Evolutionary conservation across 805 yeast species (phyloP), one percentile per base, ranked within the genome.

Genomic region (Teunomyces gatunensis): DNA sequence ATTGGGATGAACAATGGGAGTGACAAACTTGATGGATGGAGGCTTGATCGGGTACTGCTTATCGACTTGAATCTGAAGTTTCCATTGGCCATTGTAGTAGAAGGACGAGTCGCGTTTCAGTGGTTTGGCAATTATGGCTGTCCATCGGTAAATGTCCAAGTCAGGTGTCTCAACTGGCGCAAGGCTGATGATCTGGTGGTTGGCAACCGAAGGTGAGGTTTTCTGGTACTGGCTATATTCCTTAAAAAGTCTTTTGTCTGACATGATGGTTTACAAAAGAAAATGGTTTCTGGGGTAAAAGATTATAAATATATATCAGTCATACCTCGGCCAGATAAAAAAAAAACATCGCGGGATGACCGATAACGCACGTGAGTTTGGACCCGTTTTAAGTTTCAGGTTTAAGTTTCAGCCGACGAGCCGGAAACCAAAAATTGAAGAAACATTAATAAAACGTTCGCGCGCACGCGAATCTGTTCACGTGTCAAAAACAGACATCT

Each of bases 11-110:
- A 60, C 55, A 42, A 73, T 68, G 10, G 74, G 73, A 2, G 77
- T 67, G 4, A 37, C 57, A 54, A 85, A 85, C 46, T 54, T 63
- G 45, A 84, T 71, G 10, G 47, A 50, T 2, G 91, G 92, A 0
- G 91, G 88, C 5, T 64, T 59, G 6, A 73, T 58, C 0, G 92
- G 92, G 53, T 85, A 85, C 13, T 65, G 64, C 0, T 46, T 15
- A 0, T 81, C 77, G 1, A 84, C 65, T 0, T 52, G 43, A 5
- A 85, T 78, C 1, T 55, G 58, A 30, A 85, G 60, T 18, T 63
- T 62, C 81, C 87, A 85, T 37, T 63, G 60, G 3, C 81, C 80
- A n/a, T 69, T 65, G 50, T 68, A 65, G 42, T 72, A 75, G 57
- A 74, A 85, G 0, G 79, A 78, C 1, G 86, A 75, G 20, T 71